Percentiles rank a stretch among this genome's conserved stretches.
phyloP scores from a whole-genome alignment of 768 basidiomycete genomes.

The Tubosaeta brunneosetosa region DNA sequence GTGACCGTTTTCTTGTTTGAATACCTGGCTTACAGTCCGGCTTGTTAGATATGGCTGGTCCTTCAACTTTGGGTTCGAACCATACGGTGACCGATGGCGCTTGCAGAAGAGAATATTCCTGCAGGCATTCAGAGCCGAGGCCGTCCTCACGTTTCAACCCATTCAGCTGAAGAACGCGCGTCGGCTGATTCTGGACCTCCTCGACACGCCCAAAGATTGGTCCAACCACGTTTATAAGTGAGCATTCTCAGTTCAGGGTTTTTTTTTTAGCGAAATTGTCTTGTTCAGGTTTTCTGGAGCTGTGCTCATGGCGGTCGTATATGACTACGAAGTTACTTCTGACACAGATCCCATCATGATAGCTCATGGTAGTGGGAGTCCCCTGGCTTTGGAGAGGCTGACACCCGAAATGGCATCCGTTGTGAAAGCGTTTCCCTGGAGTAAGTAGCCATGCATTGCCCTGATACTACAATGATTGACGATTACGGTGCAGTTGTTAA shows the following conservation, averaged over 20 bases:
- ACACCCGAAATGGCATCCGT: too few species aligned
- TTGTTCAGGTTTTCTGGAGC: conserved; percentile 29
- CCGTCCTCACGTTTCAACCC: conserved; percentile 5
- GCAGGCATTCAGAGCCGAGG: conserved; percentile 21
- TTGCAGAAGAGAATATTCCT: conserved; percentile 22
- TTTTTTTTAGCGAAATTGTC: background rate
- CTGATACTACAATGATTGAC: too few species aligned
- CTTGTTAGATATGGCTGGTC: conserved; percentile 18
- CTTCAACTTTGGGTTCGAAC: conserved; percentile 13
- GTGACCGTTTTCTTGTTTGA: background rate
- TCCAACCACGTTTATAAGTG: conserved; percentile 8
- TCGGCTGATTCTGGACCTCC: conserved; percentile 11
- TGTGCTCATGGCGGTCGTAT: conserved; percentile 37
- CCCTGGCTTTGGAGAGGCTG: too few species aligned
- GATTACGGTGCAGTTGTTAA: too few species aligned
- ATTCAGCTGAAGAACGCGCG: conserved; percentile 17
- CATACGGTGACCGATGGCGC: conserved; percentile 23
- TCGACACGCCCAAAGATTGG: conserved; percentile 3
- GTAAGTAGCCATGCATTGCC: too few species aligned
- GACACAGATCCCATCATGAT: too few species aligned
- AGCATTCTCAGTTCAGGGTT: background rate
- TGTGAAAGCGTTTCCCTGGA: too few species aligned
- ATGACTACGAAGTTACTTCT: conserved; percentile 38
- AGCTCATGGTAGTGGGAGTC: too few species aligned
- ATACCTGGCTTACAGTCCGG: background rate